Percentiles rank a stretch among this genome's conserved stretches.
These are phyloP conservation scores for Trichosporon sp. DNA, from an alignment of 1,284 basidiomycete genomes.

Conservation along the genomic window DNA sequence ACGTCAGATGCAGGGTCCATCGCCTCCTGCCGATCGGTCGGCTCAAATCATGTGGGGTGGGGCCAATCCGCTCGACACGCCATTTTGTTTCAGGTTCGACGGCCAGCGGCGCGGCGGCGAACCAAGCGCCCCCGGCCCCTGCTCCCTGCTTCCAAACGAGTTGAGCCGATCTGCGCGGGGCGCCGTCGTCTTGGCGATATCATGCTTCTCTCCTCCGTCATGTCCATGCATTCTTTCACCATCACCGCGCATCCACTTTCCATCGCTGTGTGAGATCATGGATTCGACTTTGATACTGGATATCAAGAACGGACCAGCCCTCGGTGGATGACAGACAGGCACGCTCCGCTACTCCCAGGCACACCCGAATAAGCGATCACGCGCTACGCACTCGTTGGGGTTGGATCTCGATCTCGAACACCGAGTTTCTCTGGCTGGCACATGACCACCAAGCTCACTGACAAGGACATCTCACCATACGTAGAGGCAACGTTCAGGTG, in stretches of 20 bases:
- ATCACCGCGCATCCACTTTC: no score
- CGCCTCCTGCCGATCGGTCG: background rate
- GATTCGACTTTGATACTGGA: no score
- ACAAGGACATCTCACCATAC: no score
- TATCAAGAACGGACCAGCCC: no score
- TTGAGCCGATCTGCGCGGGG: background rate
- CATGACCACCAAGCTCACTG: no score
- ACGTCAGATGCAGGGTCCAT: background rate
- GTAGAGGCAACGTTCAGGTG: no score
- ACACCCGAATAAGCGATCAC: background rate
- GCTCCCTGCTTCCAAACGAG: background rate
- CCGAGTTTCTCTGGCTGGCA: background rate
- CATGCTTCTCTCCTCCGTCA: no score
- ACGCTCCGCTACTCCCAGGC: background rate
- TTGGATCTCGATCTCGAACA: background rate
- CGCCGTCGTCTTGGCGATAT: background rate
- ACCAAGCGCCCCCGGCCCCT: background rate
- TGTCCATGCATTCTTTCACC: no score
- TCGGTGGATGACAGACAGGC: background rate
- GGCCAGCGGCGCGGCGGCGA: no score
- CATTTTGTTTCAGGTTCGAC: background rate
- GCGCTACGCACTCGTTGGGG: background rate
- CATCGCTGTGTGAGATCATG: no score
- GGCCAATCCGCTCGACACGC: background rate
- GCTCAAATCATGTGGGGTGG: background rate